Conservation (phyloP, 768 basidiomycete genomes). For the Hericium rajendrae region DNA sequence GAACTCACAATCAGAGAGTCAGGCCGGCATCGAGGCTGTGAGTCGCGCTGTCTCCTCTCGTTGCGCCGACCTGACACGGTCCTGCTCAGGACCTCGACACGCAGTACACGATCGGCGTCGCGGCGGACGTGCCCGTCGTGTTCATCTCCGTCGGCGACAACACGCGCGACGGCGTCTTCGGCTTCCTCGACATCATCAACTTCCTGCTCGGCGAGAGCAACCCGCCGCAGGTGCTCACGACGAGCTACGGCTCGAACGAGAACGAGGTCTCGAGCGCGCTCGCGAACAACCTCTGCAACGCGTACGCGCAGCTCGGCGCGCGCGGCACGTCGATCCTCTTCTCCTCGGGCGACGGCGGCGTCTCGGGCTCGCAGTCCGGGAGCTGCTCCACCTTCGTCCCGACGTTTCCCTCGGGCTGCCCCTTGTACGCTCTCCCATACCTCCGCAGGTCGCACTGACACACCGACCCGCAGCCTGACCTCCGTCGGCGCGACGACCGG, state of each 20-base stretch:
- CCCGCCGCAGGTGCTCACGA: constrained; percentile 10
- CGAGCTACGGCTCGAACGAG: constrained; percentile 9
- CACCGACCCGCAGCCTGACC: constrained; percentile 9
- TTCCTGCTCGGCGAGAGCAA: constrained; percentile 6
- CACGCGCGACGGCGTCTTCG: constrained; percentile 14
- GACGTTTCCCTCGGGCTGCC: constrained; percentile 17
- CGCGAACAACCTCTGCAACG: constrained; percentile 8
- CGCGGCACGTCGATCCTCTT: constrained; percentile 12
- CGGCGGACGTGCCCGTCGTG: constrained; percentile 15
- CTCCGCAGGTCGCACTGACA: background rate
- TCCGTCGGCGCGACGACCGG: constrained; percentile 22
- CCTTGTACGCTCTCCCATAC: background rate
- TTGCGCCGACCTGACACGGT: background rate
- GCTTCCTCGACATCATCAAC: constrained; percentile 12
- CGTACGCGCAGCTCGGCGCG: constrained; percentile 10
- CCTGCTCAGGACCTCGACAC: constrained; percentile 13
- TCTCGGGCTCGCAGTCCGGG: constrained; percentile 10
- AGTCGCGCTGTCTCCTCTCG: background rate
- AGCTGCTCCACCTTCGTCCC: constrained; percentile 13
- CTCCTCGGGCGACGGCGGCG: constrained; percentile 16
- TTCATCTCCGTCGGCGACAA: constrained; percentile 20
- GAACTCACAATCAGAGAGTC: constrained; percentile 5
- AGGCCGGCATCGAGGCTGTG: constrained; percentile 16
- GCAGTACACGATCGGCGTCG: constrained; percentile 16
- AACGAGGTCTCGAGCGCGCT: constrained; percentile 1